Evolutionary conservation across 139 green algal genomes (phyloP).

Genomic region (Zygnema cylindricum): DNA sequence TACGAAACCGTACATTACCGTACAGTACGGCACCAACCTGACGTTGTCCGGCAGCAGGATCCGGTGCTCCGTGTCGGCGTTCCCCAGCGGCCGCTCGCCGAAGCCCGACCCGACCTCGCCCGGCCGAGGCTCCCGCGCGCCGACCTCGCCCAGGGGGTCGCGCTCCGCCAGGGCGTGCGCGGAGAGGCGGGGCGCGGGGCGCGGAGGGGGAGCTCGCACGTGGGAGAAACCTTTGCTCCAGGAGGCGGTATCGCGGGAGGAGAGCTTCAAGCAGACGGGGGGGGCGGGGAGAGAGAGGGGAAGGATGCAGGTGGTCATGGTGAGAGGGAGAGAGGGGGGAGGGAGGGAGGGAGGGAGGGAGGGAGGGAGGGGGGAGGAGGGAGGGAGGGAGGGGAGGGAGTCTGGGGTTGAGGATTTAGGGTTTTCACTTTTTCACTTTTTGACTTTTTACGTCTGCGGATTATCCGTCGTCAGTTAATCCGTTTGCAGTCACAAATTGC

Average conservation of each 20-base stretch:
- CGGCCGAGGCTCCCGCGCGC: slow-evolving; percentile 81
- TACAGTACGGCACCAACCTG: slow-evolving; percentile 10
- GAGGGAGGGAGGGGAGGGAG: too few species aligned
- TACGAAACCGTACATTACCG: too few species aligned
- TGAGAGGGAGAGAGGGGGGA: neutral
- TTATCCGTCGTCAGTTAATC: too few species aligned
- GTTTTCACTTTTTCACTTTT: too few species aligned
- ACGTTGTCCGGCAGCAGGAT: slow-evolving; percentile 71
- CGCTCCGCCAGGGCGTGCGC: neutral
- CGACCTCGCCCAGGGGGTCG: slow-evolving; percentile 71
- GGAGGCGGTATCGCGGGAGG: neutral
- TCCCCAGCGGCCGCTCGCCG: slow-evolving; percentile 81
- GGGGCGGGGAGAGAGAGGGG: neutral
- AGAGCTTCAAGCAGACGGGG: neutral
- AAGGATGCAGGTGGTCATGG: neutral
- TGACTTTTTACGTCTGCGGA: too few species aligned
- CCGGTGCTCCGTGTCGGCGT: slow-evolving; percentile 89
- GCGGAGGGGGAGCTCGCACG: neutral
- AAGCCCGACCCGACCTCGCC: slow-evolving; percentile 88
- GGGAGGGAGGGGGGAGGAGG: too few species aligned
- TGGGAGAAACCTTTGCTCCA: neutral
- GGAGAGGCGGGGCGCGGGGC: neutral
- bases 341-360: neutral
- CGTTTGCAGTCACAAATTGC: too few species aligned
- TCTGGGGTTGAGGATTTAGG: too few species aligned